These are phyloP conservation scores for Trichosporon ovoides DNA, from an alignment of 1,284 basidiomycete species.

Conservation along the genomic window DNA sequence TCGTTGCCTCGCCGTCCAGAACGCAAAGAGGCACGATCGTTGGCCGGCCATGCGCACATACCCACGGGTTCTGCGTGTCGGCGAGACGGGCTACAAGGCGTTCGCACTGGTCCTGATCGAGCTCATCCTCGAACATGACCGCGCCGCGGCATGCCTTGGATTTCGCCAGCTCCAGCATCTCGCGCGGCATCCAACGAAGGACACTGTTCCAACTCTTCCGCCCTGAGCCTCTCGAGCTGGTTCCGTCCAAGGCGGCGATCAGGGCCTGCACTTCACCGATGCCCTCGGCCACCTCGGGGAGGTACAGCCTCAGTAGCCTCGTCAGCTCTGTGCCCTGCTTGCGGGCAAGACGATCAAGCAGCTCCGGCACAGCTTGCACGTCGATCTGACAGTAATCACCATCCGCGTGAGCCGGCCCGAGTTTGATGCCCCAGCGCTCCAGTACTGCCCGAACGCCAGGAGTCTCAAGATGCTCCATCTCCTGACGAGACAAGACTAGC, in stretches of 20 bases:
- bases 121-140: constrained; percentile 90
- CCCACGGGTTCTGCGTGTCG: constrained; percentile 74
- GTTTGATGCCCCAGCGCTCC: constrained; percentile 65
- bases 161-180: constrained; percentile 74
- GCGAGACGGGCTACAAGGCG: constrained; percentile 64
- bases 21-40: constrained; percentile 46
- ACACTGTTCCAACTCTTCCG: constrained; percentile 49
- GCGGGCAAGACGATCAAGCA: constrained; percentile 33
- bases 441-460: constrained; percentile 50
- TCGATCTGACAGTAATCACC: constrained; percentile 45
- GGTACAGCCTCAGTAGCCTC: constrained; percentile 33
- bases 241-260: constrained; percentile 17
- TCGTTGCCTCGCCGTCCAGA: constrained; percentile 8
- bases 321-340: constrained; percentile 33
- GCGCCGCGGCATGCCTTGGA: constrained; percentile 91
- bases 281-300: constrained; percentile 26
- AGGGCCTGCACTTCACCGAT: constrained; percentile 35
- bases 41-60: constrained; percentile 79
- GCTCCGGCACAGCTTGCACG: constrained; percentile 41
- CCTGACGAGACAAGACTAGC: constrained; percentile 61
- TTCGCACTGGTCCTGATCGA: constrained; percentile 64
- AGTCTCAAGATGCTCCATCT: constrained; percentile 54
- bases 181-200: constrained; percentile 69
- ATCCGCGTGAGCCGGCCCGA: constrained; percentile 41
- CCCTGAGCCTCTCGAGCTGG: not conserved